Conservation (phyloP, 805 yeast species). For the Candida germanica region DNA sequence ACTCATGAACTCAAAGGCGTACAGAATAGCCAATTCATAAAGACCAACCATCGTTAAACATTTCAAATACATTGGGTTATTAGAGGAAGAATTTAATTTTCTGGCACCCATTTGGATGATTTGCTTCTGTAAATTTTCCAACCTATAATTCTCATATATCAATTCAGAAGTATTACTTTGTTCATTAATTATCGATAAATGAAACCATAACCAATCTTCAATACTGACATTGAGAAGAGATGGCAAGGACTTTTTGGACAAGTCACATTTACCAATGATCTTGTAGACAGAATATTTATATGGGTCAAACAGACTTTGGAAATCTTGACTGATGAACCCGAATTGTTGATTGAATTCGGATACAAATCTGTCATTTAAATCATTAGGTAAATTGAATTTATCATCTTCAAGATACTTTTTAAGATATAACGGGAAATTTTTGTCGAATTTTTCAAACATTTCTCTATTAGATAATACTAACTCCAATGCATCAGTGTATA, state of each 20-base stretch:
- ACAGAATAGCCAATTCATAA: conserved; percentile 75
- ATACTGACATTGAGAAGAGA: conserved; percentile 68
- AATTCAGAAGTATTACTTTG: conserved; percentile 48
- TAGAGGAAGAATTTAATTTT: conserved; percentile 62
- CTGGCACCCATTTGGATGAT: conserved; percentile 70
- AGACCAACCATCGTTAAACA: conserved; percentile 72
- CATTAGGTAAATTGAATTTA: conserved; percentile 57
- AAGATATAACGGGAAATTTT: conserved; percentile 76
- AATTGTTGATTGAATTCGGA: conserved; percentile 84
- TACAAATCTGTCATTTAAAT: conserved; percentile 64
- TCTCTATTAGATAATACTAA: conserved; percentile 62
- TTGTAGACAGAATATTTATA: conserved; percentile 88
- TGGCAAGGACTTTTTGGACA: conserved; percentile 64
- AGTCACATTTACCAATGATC: conserved; percentile 85
- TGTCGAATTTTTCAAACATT: conserved; percentile 79
- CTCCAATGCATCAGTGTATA: conserved; percentile 71
- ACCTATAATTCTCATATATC: conserved; percentile 66
- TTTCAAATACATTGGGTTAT: conserved; percentile 71
- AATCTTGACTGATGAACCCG: conserved; percentile 51
- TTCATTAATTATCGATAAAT: conserved; percentile 66
- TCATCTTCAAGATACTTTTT: conserved; percentile 58
- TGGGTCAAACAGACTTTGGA: conserved; percentile 65
- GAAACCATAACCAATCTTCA: conserved; percentile 98
- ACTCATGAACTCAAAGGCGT: conserved; percentile 53
- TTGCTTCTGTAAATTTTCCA: conserved; percentile 70